phyloP scores from a whole-genome alignment of 768 basidiomycete species.

The Fomitopsis pulvina region DNA sequence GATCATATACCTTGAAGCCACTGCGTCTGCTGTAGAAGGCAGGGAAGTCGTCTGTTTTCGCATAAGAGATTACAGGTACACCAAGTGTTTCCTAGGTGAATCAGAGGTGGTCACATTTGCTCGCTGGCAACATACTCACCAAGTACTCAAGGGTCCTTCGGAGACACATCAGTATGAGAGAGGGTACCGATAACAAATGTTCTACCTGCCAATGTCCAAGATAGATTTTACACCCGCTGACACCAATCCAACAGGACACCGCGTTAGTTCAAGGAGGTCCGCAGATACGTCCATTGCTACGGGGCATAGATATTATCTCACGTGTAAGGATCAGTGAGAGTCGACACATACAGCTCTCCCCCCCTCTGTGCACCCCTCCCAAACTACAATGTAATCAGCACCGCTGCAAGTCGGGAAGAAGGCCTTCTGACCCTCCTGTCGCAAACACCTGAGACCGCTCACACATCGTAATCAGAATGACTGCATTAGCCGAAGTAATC shows the following conservation, averaged over 20 bases:
- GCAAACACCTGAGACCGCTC: constrained; percentile 59
- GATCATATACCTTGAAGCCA: constrained; percentile 58
- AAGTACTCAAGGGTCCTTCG: constrained; percentile 77
- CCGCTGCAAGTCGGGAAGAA: background rate
- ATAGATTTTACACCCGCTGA: constrained; percentile 95
- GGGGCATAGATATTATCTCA: background rate
- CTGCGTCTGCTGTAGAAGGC: constrained; percentile 88
- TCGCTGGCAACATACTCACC: constrained; percentile 31
- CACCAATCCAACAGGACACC: constrained; percentile 87
- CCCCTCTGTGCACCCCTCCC: constrained; percentile 81
- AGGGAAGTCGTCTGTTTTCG: constrained; percentile 75
- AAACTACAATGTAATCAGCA: constrained; percentile 35
- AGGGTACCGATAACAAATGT: background rate
- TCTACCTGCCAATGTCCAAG: constrained; percentile 78
- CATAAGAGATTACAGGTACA: constrained; percentile 83
- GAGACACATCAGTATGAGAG: constrained; percentile 1
- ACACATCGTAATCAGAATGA: background rate
- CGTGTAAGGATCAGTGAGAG: background rate
- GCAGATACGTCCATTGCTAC: constrained; percentile 93
- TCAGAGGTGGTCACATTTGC: background rate
- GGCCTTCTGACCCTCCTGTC: constrained; percentile 75
- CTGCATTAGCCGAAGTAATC: background rate
- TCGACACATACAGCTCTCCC: constrained; percentile 30
- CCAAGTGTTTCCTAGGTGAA: constrained; percentile 84
- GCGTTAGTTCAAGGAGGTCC: constrained; percentile 82